Conservation (phyloP, 805 yeast species). For the Yamadazyma akitaensis region DNA sequence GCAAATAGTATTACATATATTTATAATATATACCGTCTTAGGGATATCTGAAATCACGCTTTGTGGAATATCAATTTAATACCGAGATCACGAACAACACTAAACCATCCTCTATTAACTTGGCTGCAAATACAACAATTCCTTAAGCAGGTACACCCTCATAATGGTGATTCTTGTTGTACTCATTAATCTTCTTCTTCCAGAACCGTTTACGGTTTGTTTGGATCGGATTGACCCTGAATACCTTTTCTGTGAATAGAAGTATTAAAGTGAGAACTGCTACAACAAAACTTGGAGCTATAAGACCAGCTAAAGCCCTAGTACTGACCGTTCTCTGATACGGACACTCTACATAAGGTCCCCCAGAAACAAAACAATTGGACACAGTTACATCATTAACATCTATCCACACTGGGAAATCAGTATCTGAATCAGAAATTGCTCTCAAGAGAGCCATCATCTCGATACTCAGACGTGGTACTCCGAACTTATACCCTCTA, state of each 20-base stretch:
- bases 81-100: no score
- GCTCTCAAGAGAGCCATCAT: conserved; percentile 27
- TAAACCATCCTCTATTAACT: background rate
- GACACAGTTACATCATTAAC: conserved; percentile 70
- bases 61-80: no score
- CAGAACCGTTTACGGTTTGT: conserved; percentile 59
- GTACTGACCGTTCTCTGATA: conserved; percentile 55
- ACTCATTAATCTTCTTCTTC: conserved; percentile 57
- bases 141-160: conserved; percentile 82
- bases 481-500: conserved; percentile 25
- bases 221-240: conserved; percentile 65
- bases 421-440: conserved; percentile 22
- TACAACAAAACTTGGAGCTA: conserved; percentile 65
- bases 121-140: background rate
- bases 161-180: conserved; percentile 58
- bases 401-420: conserved; percentile 68
- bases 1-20: background rate
- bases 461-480: conserved; percentile 36
- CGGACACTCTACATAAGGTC: conserved; percentile 75
- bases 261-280: conserved; percentile 49
- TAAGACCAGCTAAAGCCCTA: conserved; percentile 56
- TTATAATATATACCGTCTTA: no score
- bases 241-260: conserved; percentile 50
- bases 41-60: no score
- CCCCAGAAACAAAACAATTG: conserved; percentile 85